Conservation (phyloP, 345 rosid species). For the Arabis alpina region DNA sequence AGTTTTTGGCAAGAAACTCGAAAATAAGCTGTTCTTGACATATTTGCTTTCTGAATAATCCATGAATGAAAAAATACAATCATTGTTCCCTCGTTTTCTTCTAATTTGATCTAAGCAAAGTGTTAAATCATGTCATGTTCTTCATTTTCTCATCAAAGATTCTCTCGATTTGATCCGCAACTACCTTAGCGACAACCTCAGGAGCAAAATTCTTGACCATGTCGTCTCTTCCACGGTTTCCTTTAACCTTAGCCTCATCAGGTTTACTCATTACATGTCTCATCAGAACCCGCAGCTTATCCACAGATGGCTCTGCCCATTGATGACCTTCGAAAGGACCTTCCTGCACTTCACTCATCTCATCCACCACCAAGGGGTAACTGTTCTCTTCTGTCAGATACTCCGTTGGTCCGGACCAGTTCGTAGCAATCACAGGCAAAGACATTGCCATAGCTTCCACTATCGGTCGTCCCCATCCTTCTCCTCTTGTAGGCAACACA, state of each 20-base stretch:
- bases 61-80: conserved; percentile 17
- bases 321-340: conserved; percentile 83
- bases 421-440: conserved; percentile 75
- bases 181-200: conserved; percentile 62
- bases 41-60: conserved; percentile 3
- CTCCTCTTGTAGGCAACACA: conserved; percentile 86
- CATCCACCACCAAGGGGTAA: conserved; percentile 66
- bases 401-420: conserved; percentile 89
- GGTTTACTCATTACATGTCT: conserved; percentile 56
- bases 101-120: conserved; percentile 1
- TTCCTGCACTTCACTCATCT: conserved; percentile 65
- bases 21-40: conserved; percentile 22
- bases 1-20: neutral
- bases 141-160: conserved; percentile 41
- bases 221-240: conserved; percentile 67
- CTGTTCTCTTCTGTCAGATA: conserved; percentile 71
- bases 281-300: conserved; percentile 63
- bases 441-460: conserved; percentile 95
- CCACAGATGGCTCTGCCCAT: conserved; percentile 79
- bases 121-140: conserved; percentile 22
- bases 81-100: neutral
- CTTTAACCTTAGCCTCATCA: conserved; percentile 64
- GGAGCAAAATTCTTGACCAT: conserved; percentile 80
- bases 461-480: conserved; percentile 84
- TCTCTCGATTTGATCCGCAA: conserved; percentile 49